These are phyloP conservation scores for Blastomyces parvus DNA, from an alignment of 2,329 filamentous ascomycete genomes.

Conservation along the genomic window DNA sequence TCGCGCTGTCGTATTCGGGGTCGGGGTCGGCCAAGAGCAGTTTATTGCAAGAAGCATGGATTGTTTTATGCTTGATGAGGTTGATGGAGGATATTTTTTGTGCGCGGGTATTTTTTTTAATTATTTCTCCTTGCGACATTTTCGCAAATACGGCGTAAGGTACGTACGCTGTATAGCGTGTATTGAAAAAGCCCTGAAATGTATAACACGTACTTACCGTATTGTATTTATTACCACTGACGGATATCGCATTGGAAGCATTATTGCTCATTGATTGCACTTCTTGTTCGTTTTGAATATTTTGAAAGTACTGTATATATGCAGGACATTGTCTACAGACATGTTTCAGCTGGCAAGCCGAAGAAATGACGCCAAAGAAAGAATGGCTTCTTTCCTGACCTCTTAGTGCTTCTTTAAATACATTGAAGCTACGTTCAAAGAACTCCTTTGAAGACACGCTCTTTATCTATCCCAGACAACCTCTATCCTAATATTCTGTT, in stretches of 20 bases:
- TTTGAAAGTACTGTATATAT: too few species aligned
- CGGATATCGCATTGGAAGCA: too few species aligned
- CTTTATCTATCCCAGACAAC: background rate
- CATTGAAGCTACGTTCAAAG: too few species aligned
- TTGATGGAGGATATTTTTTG: background rate
- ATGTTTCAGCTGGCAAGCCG: too few species aligned
- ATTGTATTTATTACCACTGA: background rate
- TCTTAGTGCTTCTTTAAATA: too few species aligned
- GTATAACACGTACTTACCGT: background rate
- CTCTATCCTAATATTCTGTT: background rate
- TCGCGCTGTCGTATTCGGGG: background rate
- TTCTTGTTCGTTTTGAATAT: too few species aligned
- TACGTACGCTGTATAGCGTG: background rate
- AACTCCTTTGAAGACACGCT: too few species aligned
- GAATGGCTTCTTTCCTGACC: too few species aligned
- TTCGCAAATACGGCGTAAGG: slow-evolving; percentile 1
- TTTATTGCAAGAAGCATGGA: background rate
- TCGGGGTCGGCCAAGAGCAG: background rate
- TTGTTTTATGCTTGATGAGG: background rate
- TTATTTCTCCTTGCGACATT: background rate
- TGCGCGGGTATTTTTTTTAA: background rate
- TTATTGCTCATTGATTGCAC: too few species aligned
- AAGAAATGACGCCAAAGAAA: too few species aligned
- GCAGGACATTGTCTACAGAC: too few species aligned
- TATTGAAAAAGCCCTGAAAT: background rate